Base-by-base conservation (phyloP, 2,329 filamentous ascomycete species). In the Cladosporium colombiae region DNA sequence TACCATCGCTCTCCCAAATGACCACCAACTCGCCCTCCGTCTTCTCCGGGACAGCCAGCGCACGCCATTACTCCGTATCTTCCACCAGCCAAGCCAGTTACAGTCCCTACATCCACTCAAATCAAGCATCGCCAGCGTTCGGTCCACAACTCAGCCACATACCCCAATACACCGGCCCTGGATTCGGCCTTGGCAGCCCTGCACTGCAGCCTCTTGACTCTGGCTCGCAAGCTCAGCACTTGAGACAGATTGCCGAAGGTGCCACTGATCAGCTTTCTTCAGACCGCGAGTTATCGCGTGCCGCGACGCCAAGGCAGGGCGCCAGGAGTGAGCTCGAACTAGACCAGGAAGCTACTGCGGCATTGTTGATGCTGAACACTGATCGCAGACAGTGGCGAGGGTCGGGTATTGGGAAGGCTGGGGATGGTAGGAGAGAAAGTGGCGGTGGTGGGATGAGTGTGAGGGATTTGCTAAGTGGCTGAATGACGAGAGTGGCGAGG, bases 321-420 rank as follows among this genome's bases (percentile, higher is more conserved):
- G 65, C 64, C 5, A 67, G 72, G 23, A 74, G 68, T 25, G 73
- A 76, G 53, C 68, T 76, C 56, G 71, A 79, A 71, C 76, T 81
- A 33, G 81, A 84, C 52, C 89, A 93, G 67, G 92, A 95, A 76
- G 93, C 92, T 1, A 95, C 92, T 8, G 89, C 92, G 14, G 93
- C 93, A 3, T 77, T 97, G 71, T 78, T 97, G 76, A 96, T 97
- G 93, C 81, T 97, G 66, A 96, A 93, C 70, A 88, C 84, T 63
- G 92, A 95, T 75, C 86, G 91, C 49, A 84, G 91, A 40, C 79
- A 74, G 64, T 82, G 81, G 67, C 63, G 66, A 11, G 65, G 65
- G 37, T 31, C 29, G 49, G 65, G 63, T 33, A 40, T 21, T 5
- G 64, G 25, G 13, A 66, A 58, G 35, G 62, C 62, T 64, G 35